Percentiles rank a stretch among this genome's conserved stretches.
Conservation (phyloP, 2,329 filamentous ascomycete genomes). For the Metarhizium guizhouense region DNA sequence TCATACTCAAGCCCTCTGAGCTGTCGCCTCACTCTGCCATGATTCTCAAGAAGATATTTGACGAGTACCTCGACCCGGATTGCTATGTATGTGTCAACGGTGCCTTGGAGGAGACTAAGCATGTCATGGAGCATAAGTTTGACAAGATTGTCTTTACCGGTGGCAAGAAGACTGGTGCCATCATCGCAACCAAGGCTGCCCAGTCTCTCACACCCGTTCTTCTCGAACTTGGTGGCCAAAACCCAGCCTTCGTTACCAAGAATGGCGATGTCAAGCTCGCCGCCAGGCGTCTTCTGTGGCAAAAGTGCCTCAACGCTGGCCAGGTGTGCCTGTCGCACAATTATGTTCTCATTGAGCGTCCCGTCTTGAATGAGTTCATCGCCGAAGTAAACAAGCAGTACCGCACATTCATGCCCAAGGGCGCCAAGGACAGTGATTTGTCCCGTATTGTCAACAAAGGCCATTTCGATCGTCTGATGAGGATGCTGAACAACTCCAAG, state of each 20-base stretch:
- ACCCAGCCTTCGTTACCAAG: conserved; percentile 86
- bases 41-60: conserved; percentile 70
- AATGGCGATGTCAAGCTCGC: conserved; percentile 72
- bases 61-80: conserved; percentile 64
- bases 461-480: conserved; percentile 77
- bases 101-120: conserved; percentile 68
- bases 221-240: conserved; percentile 83
- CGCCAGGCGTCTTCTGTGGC: conserved; percentile 79
- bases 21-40: conserved; percentile 66
- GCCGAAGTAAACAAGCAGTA: conserved; percentile 62
- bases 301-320: conserved; percentile 76
- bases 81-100: conserved; percentile 77
- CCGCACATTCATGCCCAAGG: conserved; percentile 75
- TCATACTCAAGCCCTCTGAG: conserved; percentile 86
- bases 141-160: conserved; percentile 99
- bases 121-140: conserved; percentile 81
- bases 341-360: conserved; percentile 76
- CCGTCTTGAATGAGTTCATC: conserved; percentile 63
- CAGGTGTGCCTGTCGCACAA: conserved; percentile 93
- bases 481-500: conserved; percentile 75
- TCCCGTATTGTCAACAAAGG: conserved; percentile 70
- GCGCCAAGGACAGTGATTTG: conserved; percentile 72
- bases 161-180: conserved; percentile 66
- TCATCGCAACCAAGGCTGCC: conserved; percentile 84
- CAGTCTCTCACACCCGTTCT: conserved; percentile 79